Evolutionary conservation across 805 yeast genomes (phyloP).

Genomic region (Priceomyces carsonii): DNA sequence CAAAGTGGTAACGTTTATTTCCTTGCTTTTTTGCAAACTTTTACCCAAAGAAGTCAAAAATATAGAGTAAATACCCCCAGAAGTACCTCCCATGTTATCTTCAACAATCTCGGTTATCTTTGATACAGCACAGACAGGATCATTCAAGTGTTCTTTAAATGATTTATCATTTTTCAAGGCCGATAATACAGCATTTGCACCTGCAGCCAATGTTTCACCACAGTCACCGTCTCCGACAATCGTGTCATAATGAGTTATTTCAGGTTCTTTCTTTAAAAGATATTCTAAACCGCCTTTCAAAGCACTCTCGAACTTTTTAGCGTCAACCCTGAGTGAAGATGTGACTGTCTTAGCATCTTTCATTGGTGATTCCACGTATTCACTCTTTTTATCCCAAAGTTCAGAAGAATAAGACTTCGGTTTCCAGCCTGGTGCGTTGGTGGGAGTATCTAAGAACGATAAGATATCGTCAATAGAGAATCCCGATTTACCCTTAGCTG

Average conservation of each 20-base stretch:
- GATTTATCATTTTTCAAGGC: slow-evolving; percentile 44
- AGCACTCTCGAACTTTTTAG: slow-evolving; percentile 49
- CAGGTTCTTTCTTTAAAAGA: slow-evolving; percentile 57
- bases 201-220: slow-evolving; percentile 85
- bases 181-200: slow-evolving; percentile 69
- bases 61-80: slow-evolving; percentile 91
- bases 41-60: slow-evolving; percentile 74
- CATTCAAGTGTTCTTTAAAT: slow-evolving; percentile 30
- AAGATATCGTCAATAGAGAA: slow-evolving; percentile 35
- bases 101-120: slow-evolving; percentile 82
- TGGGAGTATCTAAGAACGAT: slow-evolving; percentile 64
- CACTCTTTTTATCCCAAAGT: slow-evolving; percentile 30
- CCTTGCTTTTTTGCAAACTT: slow-evolving; percentile 39
- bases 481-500: slow-evolving; percentile 30
- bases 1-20: slow-evolving; percentile 34
- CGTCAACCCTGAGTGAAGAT: slow-evolving; percentile 31
- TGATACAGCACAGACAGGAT: slow-evolving; percentile 60
- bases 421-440: slow-evolving; percentile 85
- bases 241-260: slow-evolving; percentile 81
- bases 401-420: slow-evolving; percentile 33
- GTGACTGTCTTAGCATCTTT: slow-evolving; percentile 20
- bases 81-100: slow-evolving; percentile 95
- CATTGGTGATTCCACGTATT: slow-evolving; percentile 33
- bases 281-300: slow-evolving; percentile 44
- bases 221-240: slow-evolving; percentile 97